These are phyloP conservation scores for Periconia sp. DNA, from an alignment of 2,329 filamentous ascomycete genomes.

Conservation along the genomic window DNA sequence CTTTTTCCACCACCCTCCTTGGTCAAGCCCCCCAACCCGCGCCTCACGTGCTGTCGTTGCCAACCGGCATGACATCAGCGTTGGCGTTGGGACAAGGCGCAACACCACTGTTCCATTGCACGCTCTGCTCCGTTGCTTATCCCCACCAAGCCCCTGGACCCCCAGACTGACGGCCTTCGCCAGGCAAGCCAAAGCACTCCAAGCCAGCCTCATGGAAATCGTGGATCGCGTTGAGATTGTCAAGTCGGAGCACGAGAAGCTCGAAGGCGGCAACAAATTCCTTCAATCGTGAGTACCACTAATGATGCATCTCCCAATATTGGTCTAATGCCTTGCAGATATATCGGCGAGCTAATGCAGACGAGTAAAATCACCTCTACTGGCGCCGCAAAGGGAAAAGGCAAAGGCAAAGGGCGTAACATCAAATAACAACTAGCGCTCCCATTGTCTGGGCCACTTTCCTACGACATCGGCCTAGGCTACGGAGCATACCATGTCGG, in stretches of 20 bases:
- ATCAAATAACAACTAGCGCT: conserved; percentile 44
- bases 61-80: conserved; percentile 16
- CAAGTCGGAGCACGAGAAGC: conserved; percentile 92
- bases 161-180: conserved; percentile 28
- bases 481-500: conserved; percentile 31
- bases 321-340: conserved; percentile 61
- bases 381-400: conserved; percentile 59
- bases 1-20: background rate
- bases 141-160: conserved; percentile 19
- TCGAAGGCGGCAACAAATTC: conserved; percentile 96
- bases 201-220: conserved; percentile 86
- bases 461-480: conserved; percentile 19
- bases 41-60: background rate
- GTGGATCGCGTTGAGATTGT: conserved; percentile 95
- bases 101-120: background rate
- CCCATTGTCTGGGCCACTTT: conserved; percentile 17
- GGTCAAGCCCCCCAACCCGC: conserved; percentile 1
- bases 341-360: conserved; percentile 95
- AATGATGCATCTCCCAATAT: too few relatives aligned
- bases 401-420: conserved; percentile 45
- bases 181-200: conserved; percentile 86
- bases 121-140: conserved; percentile 17
- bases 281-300: conserved; percentile 71
- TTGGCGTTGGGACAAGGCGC: background rate
- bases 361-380: conserved; percentile 66